These are phyloP conservation scores for Auricularia cornea DNA, from an alignment of 768 basidiomycete genomes.

Conservation along the genomic window DNA sequence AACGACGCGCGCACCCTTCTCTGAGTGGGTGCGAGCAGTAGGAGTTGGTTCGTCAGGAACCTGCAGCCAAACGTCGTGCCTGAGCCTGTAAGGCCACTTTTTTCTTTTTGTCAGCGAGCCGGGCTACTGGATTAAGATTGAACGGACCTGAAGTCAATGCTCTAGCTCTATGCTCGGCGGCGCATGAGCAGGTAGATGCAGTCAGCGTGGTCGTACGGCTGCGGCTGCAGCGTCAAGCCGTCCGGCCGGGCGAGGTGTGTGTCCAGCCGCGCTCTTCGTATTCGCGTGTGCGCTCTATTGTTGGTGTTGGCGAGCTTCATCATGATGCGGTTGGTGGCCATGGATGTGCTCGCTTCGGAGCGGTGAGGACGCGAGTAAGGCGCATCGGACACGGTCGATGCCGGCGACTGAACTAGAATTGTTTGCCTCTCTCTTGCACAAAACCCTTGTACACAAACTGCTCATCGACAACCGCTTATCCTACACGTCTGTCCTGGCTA, in stretches of 20 bases:
- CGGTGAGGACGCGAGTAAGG: no score
- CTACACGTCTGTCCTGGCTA: no score
- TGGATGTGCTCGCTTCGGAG: conserved; percentile 56
- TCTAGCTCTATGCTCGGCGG: conserved; percentile 66
- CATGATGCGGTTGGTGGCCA: conserved; percentile 84
- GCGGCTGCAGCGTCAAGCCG: conserved; percentile 46
- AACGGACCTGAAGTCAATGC: conserved; percentile 66
- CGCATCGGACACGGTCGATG: no score
- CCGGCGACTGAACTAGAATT: no score
- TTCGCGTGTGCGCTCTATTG: conserved; percentile 71
- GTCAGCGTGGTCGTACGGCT: conserved; percentile 81
- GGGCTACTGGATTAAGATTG: neutral
- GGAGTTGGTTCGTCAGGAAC: conserved; percentile 69
- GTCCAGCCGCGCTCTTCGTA: conserved; percentile 79
- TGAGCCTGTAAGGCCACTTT: conserved; percentile 81
- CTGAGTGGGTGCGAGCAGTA: conserved; percentile 78
- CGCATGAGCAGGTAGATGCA: conserved; percentile 77
- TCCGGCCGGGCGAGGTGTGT: conserved; percentile 47
- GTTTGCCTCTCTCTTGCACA: no score
- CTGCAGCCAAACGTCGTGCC: conserved; percentile 72
- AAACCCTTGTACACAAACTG: no score
- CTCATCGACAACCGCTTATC: no score
- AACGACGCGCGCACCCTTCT: conserved; percentile 58
- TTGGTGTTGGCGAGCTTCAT: conserved; percentile 73
- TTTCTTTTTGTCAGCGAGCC: conserved; percentile 7